Percentiles rank a stretch among this genome's conserved stretches.
Evolutionary conservation across 768 basidiomycete genomes (phyloP).

Genomic region (Suillus bovinus): DNA sequence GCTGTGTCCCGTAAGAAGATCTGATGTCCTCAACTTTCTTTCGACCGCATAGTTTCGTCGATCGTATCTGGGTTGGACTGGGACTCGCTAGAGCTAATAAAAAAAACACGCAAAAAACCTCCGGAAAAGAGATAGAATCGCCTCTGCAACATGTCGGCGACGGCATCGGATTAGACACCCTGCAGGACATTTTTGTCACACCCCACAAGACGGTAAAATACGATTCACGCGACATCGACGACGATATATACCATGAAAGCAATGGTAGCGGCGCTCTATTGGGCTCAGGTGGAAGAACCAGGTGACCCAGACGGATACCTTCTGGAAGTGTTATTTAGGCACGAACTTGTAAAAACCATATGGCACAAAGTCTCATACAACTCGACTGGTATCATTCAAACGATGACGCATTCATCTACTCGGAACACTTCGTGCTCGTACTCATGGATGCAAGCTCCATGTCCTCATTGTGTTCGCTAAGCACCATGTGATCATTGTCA

Average conservation of each 20-base stretch:
- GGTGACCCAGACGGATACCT: conserved; percentile 26
- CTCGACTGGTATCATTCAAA: not conserved
- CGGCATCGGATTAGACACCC: conserved; percentile 34
- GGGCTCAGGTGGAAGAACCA: conserved; percentile 29
- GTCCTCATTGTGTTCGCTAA: not conserved
- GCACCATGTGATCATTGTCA: not conserved
- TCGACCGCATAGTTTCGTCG: not conserved
- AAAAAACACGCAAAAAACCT: not conserved
- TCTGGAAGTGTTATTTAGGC: conserved; percentile 33
- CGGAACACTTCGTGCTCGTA: not conserved
- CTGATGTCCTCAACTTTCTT: not conserved
- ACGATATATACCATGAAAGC: conserved; percentile 35
- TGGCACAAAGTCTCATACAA: not conserved
- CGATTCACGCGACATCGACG: conserved; percentile 35
- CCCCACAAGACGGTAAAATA: conserved; percentile 23
- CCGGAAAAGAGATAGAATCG: not conserved
- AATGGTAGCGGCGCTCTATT: conserved; percentile 50
- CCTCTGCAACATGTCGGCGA: not conserved
- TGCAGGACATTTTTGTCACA: conserved; percentile 30
- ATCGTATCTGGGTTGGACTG: not conserved
- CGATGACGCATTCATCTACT: not conserved
- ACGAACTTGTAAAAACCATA: conserved; percentile 12
- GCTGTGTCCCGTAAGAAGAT: not conserved
- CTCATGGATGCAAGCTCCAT: not conserved
- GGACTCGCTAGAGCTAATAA: not conserved